A percentile compares a stretch with the other conserved stretches of the same genome.
phyloP scores from a whole-genome alignment of 2,329 filamentous ascomycete genomes.

The Sarocladium brachiariae region DNA sequence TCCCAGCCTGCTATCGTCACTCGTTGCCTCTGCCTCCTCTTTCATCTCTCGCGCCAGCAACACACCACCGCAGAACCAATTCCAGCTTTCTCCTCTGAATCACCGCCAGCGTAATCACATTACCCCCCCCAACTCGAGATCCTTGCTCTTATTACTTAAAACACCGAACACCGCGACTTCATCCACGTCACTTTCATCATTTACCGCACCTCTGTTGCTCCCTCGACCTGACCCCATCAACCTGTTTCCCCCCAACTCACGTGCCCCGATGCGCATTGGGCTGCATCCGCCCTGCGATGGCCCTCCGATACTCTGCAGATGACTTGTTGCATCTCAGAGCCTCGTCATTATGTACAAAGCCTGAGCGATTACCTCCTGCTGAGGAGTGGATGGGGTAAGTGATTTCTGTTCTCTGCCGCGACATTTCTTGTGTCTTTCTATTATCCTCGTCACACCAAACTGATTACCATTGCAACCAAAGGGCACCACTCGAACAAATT shows the following conservation, averaged over 20 bases:
- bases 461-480: not conserved
- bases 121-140: not conserved
- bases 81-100: not conserved
- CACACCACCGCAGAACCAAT: not conserved
- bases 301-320: constrained; percentile 66
- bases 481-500: constrained; percentile 33
- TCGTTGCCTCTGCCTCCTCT: constrained; percentile 4
- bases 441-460: constrained; percentile 14
- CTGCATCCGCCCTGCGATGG: constrained; percentile 34
- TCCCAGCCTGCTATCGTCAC: constrained; percentile 2
- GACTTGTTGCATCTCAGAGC: constrained; percentile 68
- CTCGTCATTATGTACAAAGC: constrained; percentile 79
- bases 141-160: not conserved
- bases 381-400: constrained; percentile 96
- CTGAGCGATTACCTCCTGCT: constrained; percentile 68
- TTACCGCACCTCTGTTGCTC: not conserved
- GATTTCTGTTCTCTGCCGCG: constrained; percentile 8
- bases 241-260: not conserved
- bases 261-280: constrained; percentile 30
- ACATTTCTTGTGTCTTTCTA: constrained; percentile 14
- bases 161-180: not conserved
- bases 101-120: not conserved
- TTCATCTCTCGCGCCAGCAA: constrained; percentile 6
- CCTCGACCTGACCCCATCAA: not conserved
- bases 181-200: not conserved